Evolutionary conservation across 106 monocot genomes (phyloP), one percentile per base, ranked within the genome.

Genomic region (Alisma plantagoaquatica): DNA sequence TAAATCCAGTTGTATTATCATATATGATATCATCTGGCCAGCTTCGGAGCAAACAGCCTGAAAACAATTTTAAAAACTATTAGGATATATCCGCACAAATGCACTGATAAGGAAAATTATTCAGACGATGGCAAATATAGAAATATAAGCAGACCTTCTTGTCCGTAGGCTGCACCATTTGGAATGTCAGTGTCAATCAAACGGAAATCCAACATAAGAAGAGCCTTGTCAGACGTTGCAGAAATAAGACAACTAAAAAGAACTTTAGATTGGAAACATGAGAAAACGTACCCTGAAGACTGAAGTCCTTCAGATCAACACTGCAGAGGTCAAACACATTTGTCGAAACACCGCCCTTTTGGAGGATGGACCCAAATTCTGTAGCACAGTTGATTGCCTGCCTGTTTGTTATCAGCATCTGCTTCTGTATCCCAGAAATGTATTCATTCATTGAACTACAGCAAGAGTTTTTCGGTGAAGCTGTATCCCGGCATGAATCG

Each of bases 371-470:
- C 7, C 96, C 96, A 70, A 98, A 98, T 43, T 79, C 61, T 29
- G 89, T 79, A 8, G 96, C 96, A 69, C 96, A 98, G 27, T 85
- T 84, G 64, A 98, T 89, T 31, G 89, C 96, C 63, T 98, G 96
- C 49, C 74, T 78, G 72, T 98, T 98, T 76, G 96, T 98, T 78
- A 98, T 89, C 32, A 98, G 68, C 77, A 98, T 89, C 49, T 98
- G 84, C 51, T 84, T 98, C 43, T 89, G 89, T 47, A 87, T 53
- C 10, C 66, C 56, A 56, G 64, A 59, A 38, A 89, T 85, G 44
- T 98, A 98, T 35, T 55, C 47, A 61, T 75, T 68, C 55, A 98
- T 69, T 56, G 96, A 76, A 69, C 57, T 72, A 44, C 96, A 98
- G 63, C 96, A 98, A 19, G 65, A 66, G 18, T 70, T 64, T 53